Conservation (phyloP, 495 filamentous ascomycete species). For the Talaromyces liani region DNA sequence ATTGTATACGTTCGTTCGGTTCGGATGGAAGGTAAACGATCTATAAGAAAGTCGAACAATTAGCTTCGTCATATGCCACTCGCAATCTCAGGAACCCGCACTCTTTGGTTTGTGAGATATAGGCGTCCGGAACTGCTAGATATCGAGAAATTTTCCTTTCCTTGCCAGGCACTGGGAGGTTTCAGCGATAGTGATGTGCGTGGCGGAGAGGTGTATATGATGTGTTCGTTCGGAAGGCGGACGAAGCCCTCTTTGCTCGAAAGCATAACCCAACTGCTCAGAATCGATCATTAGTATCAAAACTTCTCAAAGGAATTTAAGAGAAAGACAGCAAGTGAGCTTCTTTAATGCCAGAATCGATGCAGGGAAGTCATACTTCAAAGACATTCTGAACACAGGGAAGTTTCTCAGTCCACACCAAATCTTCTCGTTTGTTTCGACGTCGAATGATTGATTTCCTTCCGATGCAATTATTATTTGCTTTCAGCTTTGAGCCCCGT, state of each 20-base stretch:
- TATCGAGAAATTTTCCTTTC: slow-evolving; percentile 47
- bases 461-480: background rate
- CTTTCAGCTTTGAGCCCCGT: background rate
- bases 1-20: slow-evolving; percentile 62
- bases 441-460: background rate
- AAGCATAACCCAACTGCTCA: slow-evolving; percentile 71
- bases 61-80: background rate
- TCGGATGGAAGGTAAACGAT: slow-evolving; percentile 81
- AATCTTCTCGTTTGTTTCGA: background rate
- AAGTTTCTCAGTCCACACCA: background rate
- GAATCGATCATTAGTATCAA: slow-evolving; percentile 5
- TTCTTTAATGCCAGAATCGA: background rate
- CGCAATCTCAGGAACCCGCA: slow-evolving; percentile 31
- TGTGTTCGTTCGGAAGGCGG: slow-evolving; percentile 60
- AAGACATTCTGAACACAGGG: slow-evolving; percentile 46
- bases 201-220: slow-evolving; percentile 64
- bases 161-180: slow-evolving; percentile 50
- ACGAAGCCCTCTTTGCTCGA: slow-evolving; percentile 56
- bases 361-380: slow-evolving; percentile 48
- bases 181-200: slow-evolving; percentile 58
- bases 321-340: background rate
- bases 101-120: slow-evolving; percentile 87
- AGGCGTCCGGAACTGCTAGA: slow-evolving; percentile 55
- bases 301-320: slow-evolving; percentile 5
- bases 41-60: slow-evolving; percentile 32